Percentiles rank a stretch among this genome's conserved stretches.
These are phyloP conservation scores for Fusarium tricinctum DNA, from an alignment of 2,329 filamentous ascomycete species.

Conservation along the genomic window DNA sequence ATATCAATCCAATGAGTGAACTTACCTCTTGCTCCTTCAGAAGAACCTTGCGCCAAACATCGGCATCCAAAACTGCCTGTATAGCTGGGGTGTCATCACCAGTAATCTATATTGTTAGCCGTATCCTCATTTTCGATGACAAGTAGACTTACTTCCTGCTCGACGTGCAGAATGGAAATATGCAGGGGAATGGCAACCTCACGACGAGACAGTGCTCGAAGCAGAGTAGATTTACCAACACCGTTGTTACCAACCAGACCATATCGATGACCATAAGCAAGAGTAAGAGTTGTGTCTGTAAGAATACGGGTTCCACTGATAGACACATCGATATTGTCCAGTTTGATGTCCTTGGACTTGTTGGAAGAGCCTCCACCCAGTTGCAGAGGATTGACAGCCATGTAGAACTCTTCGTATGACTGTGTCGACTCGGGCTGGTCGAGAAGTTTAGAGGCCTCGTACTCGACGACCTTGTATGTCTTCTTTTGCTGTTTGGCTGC, in stretches of 20 bases:
- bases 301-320: constrained; percentile 92
- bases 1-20: constrained; percentile 23
- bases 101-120: constrained; percentile 72
- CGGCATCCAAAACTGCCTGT: constrained; percentile 95
- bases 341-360: constrained; percentile 99
- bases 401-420: constrained; percentile 99
- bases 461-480: constrained; percentile 97
- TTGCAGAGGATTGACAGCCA: constrained; percentile 98
- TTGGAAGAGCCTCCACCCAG: constrained; percentile 77
- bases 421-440: constrained; percentile 85
- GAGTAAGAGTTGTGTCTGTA: constrained; percentile 88
- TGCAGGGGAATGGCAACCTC: constrained; percentile 96
- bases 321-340: constrained; percentile 95
- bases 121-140: background rate
- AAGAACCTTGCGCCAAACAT: constrained; percentile 98
- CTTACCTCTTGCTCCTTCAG: constrained; percentile 86
- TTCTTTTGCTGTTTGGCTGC: constrained; percentile 99
- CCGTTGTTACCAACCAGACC: constrained; percentile 99
- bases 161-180: constrained; percentile 98
- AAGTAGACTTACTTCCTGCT: constrained; percentile 82
- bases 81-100: constrained; percentile 96
- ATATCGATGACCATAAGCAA: constrained; percentile 94
- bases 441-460: constrained; percentile 92
- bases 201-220: constrained; percentile 91
- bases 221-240: constrained; percentile 96